phyloP scores from a whole-genome alignment of 1,284 basidiomycete genomes.

The Puccinia triticina region DNA sequence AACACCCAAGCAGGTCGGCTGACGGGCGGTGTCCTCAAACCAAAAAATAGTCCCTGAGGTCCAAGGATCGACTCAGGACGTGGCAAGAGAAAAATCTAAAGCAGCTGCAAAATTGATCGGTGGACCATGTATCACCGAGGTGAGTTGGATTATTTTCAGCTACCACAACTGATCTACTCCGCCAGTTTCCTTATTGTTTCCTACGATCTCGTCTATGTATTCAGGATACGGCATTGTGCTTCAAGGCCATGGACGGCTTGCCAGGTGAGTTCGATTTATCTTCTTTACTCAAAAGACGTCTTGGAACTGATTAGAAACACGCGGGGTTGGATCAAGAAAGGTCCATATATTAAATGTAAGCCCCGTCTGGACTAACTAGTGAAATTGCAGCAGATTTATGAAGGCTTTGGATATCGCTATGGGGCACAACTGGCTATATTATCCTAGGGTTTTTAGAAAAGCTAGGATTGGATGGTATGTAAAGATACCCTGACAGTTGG shows the following conservation, averaged over 20 bases:
- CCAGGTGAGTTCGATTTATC: slow-evolving; percentile 62
- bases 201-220: neutral
- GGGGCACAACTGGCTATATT: slow-evolving; percentile 15
- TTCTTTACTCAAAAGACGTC: neutral
- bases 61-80: slow-evolving; percentile 88
- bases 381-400: slow-evolving; percentile 43
- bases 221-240: slow-evolving; percentile 86
- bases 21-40: neutral
- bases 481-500: neutral
- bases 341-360: slow-evolving; percentile 89
- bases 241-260: slow-evolving; percentile 82
- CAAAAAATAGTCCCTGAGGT: slow-evolving; percentile 79
- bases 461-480: slow-evolving; percentile 74
- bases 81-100: slow-evolving; percentile 83
- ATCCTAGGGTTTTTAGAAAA: slow-evolving; percentile 68
- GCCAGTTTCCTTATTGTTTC: neutral
- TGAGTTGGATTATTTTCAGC: slow-evolving; percentile 1
- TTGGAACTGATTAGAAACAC: slow-evolving; percentile 1
- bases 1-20: neutral
- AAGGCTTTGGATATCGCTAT: slow-evolving; percentile 53
- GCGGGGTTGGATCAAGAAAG: slow-evolving; percentile 59
- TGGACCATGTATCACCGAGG: slow-evolving; percentile 87
- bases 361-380: neutral
- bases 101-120: slow-evolving; percentile 77
- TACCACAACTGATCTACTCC: neutral